These are phyloP conservation scores for Lachnellula cervina DNA, from an alignment of 2,329 filamentous ascomycete genomes.

Conservation along the genomic window DNA sequence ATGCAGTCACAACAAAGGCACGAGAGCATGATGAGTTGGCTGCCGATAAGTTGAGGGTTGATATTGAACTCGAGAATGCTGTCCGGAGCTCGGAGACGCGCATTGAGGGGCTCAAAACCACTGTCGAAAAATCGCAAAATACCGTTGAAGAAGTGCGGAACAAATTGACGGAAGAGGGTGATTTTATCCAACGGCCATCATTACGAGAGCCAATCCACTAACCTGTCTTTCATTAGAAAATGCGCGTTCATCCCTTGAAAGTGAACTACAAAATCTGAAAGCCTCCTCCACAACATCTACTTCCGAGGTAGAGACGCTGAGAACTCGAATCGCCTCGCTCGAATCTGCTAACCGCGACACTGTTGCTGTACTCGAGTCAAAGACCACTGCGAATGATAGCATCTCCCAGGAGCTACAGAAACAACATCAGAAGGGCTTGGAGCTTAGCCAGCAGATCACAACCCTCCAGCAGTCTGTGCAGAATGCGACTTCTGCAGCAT, in stretches of 20 bases:
- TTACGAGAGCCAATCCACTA: constrained; percentile 8
- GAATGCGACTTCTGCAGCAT: constrained; percentile 71
- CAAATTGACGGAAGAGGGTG: constrained; percentile 80
- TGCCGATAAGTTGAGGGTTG: constrained; percentile 80
- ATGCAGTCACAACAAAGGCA: constrained; percentile 71
- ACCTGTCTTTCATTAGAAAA: constrained; percentile 55
- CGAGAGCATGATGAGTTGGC: constrained; percentile 77
- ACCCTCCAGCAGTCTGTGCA: constrained; percentile 80
- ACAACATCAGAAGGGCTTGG: constrained; percentile 83
- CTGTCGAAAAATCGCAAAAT: constrained; percentile 75
- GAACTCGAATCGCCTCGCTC: constrained; percentile 77
- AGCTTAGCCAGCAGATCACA: constrained; percentile 77
- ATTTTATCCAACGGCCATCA: constrained; percentile 17
- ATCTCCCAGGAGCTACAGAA: constrained; percentile 81
- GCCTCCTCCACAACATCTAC: constrained; percentile 69
- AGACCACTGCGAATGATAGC: constrained; percentile 79
- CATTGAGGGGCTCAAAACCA: constrained; percentile 73
- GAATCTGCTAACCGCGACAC: constrained; percentile 92
- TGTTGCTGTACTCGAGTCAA: constrained; percentile 81
- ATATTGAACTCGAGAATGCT: constrained; percentile 90
- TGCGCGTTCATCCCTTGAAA: constrained; percentile 67
- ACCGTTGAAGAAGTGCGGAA: constrained; percentile 77
- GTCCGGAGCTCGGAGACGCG: constrained; percentile 79
- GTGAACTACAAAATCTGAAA: constrained; percentile 74
- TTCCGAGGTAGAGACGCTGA: constrained; percentile 69